Conservation (phyloP, 495 filamentous ascomycete species). For the Parathielavia hyrcaniae region DNA sequence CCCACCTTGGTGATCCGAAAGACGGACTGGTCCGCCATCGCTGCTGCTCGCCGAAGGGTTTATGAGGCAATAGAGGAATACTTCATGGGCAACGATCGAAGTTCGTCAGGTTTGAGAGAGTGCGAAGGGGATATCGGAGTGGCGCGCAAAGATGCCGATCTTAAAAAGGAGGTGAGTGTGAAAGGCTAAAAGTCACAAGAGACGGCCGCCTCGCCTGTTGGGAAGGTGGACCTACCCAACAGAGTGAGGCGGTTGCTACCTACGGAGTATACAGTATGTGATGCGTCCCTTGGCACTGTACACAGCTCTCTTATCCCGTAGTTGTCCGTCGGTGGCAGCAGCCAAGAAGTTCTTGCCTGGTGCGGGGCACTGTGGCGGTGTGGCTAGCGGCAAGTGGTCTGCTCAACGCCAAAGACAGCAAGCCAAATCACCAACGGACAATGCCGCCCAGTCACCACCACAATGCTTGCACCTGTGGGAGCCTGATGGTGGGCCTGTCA, state of each 20-base stretch:
- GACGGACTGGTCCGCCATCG: constrained; percentile 77
- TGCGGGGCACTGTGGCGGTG: not conserved
- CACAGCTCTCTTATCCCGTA: too few species aligned
- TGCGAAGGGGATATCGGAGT: not conserved
- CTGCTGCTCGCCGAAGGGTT: constrained; percentile 18
- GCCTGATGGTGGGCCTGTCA: not conserved
- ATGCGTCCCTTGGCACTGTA: too few species aligned
- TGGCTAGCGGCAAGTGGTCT: not conserved
- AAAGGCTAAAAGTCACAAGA: not conserved
- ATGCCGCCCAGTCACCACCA: not conserved
- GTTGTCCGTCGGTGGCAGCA: too few species aligned
- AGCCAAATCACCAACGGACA: not conserved
- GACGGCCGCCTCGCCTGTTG: too few species aligned
- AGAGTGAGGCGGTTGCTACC: not conserved
- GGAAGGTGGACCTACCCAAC: too few species aligned
- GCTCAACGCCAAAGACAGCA: not conserved
- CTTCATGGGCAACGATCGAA: not conserved
- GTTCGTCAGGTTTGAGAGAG: not conserved
- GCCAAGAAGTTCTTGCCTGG: not conserved
- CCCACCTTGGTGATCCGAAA: constrained; percentile 76
- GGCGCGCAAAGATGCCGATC: not conserved
- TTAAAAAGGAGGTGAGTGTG: not conserved
- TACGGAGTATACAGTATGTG: too few species aligned
- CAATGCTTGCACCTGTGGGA: not conserved
- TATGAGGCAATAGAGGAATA: not conserved